A percentile compares a stretch with the other conserved stretches of the same genome.
phyloP scores from a whole-genome alignment of 805 yeast species.

The Zygosaccharomyces bisporus region DNA sequence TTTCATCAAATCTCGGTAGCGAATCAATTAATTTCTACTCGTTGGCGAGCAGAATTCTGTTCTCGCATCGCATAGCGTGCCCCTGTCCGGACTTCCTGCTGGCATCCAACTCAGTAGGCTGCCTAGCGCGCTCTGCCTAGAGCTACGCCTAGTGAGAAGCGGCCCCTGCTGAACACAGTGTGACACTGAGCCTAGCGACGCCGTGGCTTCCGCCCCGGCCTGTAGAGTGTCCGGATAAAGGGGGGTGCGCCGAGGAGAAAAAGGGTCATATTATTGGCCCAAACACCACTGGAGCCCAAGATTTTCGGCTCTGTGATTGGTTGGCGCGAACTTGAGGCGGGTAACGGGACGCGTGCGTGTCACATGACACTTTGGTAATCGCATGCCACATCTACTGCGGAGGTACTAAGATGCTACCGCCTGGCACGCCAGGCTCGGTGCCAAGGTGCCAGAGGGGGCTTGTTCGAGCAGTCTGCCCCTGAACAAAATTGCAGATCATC shows the following conservation, averaged over 20 bases:
- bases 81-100: conserved; percentile 1
- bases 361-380: neutral
- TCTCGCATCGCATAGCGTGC: neutral
- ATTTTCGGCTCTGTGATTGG: conserved; percentile 6
- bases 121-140: neutral
- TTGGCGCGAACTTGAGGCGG: neutral
- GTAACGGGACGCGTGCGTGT: neutral
- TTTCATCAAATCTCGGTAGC: conserved; percentile 11
- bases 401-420: too few relatives aligned
- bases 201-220: neutral
- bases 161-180: neutral
- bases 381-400: too few relatives aligned
- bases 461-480: too few relatives aligned
- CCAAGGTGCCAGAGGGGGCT: too few relatives aligned
- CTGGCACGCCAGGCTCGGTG: too few relatives aligned
- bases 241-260: neutral
- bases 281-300: conserved; percentile 1
- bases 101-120: too few relatives aligned
- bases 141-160: neutral
- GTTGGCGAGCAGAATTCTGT: neutral
- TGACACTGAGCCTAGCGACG: neutral
- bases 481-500: too few relatives aligned
- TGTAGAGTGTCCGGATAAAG: neutral
- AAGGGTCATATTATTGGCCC: conserved; percentile 1
- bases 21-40: conserved; percentile 5